Evolutionary conservation across 495 filamentous ascomycete genomes (phyloP).

Genomic region (Xylaria acuta): DNA sequence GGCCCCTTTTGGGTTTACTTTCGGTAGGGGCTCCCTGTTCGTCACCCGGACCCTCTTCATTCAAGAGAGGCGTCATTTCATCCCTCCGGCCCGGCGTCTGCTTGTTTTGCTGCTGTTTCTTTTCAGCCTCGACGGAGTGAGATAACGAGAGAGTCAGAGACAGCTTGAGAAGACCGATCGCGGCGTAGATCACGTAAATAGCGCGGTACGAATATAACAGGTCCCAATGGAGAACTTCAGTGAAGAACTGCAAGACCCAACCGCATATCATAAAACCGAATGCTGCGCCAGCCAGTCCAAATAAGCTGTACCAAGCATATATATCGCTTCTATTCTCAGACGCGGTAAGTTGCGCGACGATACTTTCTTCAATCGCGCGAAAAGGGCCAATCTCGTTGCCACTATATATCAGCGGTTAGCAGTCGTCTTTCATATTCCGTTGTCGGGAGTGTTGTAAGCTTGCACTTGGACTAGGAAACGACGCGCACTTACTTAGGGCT

Average conservation of each 20-base stretch:
- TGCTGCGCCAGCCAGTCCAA: constrained; percentile 37
- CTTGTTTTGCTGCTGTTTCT: constrained; percentile 31
- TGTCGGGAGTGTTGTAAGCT: neutral
- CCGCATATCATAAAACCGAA: constrained; percentile 48
- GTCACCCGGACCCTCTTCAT: neutral
- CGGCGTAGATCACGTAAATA: constrained; percentile 46
- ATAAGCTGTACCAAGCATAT: constrained; percentile 75
- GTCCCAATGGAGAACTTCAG: constrained; percentile 41
- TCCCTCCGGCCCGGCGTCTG: neutral
- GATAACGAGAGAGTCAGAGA: constrained; percentile 36
- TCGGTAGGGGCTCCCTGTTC: neutral
- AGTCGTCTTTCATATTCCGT: neutral
- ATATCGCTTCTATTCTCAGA: constrained; percentile 72
- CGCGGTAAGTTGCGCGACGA: constrained; percentile 72
- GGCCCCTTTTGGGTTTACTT: constrained; percentile 7
- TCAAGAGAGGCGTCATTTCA: constrained; percentile 33
- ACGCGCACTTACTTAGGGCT: constrained; percentile 59
- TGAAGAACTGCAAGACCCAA: constrained; percentile 44
- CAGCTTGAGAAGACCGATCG: constrained; percentile 48
- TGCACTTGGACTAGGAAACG: neutral
- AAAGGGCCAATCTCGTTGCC: constrained; percentile 86
- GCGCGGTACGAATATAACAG: constrained; percentile 46
- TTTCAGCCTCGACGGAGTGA: constrained; percentile 43
- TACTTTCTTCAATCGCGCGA: constrained; percentile 83
- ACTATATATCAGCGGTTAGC: constrained; percentile 40